These are phyloP conservation scores for Emmonsiellopsis sp. DNA, from an alignment of 2,329 filamentous ascomycete species.

Conservation along the genomic window DNA sequence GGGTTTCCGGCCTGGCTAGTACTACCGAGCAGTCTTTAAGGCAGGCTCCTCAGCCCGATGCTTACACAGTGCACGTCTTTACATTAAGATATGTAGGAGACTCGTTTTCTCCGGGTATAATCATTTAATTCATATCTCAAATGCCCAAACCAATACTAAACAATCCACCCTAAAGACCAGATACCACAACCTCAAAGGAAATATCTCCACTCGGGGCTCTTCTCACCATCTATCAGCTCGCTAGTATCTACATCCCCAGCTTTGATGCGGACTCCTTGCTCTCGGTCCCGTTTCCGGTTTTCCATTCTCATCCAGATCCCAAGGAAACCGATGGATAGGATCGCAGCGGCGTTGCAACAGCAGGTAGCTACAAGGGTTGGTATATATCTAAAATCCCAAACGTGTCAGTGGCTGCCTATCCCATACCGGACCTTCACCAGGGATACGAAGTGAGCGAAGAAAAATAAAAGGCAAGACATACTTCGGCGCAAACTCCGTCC, in stretches of 20 bases:
- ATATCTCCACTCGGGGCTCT: background rate
- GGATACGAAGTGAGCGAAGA: no score
- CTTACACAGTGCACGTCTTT: no score
- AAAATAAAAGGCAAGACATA: background rate
- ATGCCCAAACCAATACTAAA: no score
- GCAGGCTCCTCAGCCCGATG: no score
- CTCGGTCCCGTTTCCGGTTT: background rate
- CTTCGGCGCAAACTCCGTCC: background rate
- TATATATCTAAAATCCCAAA: background rate
- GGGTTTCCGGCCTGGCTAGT: no score
- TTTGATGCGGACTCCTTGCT: background rate
- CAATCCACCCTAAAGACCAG: no score
- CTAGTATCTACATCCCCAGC: background rate
- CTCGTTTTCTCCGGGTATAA: no score
- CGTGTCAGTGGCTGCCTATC: background rate
- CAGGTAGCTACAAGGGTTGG: background rate
- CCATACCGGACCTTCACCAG: background rate
- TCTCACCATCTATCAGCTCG: background rate
- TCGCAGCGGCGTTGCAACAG: background rate
- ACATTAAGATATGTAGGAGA: no score
- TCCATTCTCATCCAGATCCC: background rate
- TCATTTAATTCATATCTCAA: no score
- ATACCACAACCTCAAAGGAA: background rate
- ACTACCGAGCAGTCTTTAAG: no score
- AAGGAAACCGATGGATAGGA: background rate